phyloP scores from a whole-genome alignment of 2,329 filamentous ascomycete species.

The Monilinia fructicola region DNA sequence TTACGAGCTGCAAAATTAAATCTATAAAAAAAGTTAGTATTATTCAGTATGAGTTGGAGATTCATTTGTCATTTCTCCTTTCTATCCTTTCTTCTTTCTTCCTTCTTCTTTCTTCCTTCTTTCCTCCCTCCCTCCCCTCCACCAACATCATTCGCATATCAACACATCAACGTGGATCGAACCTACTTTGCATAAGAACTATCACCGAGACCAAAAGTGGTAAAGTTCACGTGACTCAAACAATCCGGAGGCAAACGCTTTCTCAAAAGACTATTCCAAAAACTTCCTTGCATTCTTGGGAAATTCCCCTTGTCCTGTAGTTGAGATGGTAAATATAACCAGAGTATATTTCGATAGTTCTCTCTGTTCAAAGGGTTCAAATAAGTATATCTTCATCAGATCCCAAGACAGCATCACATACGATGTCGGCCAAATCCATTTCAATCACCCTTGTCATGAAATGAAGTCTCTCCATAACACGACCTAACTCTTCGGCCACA shows the following conservation, averaged over 20 bases:
- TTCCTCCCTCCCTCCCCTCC: background rate
- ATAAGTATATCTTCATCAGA: slow-evolving; percentile 33
- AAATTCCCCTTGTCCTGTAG: slow-evolving; percentile 91
- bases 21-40: slow-evolving; percentile 46
- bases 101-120: background rate
- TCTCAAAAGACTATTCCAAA: slow-evolving; percentile 78
- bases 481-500: slow-evolving; percentile 79
- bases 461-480: slow-evolving; percentile 71
- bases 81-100: no score
- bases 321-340: slow-evolving; percentile 81
- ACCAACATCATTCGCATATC: no score
- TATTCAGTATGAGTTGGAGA: background rate
- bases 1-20: slow-evolving; percentile 94
- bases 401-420: slow-evolving; percentile 48
- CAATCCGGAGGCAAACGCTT: slow-evolving; percentile 73
- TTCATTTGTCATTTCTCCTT: no score
- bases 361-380: slow-evolving; percentile 44
- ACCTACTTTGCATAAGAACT: slow-evolving; percentile 86
- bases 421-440: slow-evolving; percentile 70
- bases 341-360: slow-evolving; percentile 53
- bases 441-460: slow-evolving; percentile 75
- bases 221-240: slow-evolving; percentile 68
- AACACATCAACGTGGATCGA: background rate
- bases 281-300: slow-evolving; percentile 79
- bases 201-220: slow-evolving; percentile 88